Conservation (phyloP, 768 basidiomycete genomes). For the Piloderma croceum region DNA sequence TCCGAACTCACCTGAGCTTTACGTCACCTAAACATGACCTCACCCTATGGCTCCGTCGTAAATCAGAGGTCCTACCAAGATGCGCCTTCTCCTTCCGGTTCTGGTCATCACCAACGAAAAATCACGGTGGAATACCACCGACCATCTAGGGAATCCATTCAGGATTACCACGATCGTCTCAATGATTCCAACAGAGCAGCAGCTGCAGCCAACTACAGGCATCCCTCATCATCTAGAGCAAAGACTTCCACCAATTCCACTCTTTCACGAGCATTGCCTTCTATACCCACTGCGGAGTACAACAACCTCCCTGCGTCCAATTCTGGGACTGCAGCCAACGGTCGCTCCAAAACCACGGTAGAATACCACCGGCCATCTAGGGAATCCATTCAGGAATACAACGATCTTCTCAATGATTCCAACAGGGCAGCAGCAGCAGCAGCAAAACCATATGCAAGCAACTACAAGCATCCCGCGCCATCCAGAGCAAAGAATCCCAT, state of each 20-base stretch:
- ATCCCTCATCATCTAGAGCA: conserved; percentile 27
- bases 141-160: conserved; percentile 69
- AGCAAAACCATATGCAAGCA: no score
- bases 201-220: conserved; percentile 28
- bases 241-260: conserved; percentile 25
- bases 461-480: no score
- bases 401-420: conserved; percentile 42
- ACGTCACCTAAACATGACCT: no score
- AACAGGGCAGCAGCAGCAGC: no score
- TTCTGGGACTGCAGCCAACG: conserved; percentile 23
- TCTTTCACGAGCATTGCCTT: conserved; percentile 24
- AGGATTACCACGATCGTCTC: conserved; percentile 72
- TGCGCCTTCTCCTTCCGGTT: conserved; percentile 24
- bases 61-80: conserved; percentile 41
- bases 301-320: conserved; percentile 32
- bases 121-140: conserved; percentile 73
- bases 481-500: no score
- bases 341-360: conserved; percentile 31
- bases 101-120: conserved; percentile 3
- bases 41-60: conserved; percentile 41
- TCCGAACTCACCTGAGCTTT: no score
- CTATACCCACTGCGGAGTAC: conserved; percentile 30
- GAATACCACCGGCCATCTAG: no score
- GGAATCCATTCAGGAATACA: conserved; percentile 48
- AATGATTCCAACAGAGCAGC: conserved; percentile 51